Base-by-base conservation (phyloP, 306 rosid genomes). In the Rosa lucieae region DNA sequence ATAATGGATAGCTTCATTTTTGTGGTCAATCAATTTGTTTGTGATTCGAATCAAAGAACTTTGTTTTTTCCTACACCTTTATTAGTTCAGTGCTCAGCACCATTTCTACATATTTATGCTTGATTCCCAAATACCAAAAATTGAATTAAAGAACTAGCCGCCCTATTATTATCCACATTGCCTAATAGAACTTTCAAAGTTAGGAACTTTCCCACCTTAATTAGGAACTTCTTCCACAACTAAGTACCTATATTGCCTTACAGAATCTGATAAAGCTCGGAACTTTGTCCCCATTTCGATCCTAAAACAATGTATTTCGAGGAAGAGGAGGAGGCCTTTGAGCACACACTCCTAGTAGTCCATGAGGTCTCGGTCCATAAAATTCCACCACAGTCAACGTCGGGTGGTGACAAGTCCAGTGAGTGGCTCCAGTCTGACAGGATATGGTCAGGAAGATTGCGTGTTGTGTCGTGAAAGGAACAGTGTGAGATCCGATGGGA, bases 401-500 rank as follows among this genome's bases (percentile, higher is more conserved):
- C 97, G 78, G 97, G 96, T 47, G 97, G 99, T 51, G 91, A 89
- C 88, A 95, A 93, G 86, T 93, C 98, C 82, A 96, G 97, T 37
- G 97, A 96, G 84, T 96, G 99, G 98, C 94, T 93, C 2, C 98
- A 91, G 76, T 90, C 97, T 71, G 98, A 91, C 48, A 93, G 90
- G 91, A 91, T 95, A 82, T 95, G 96, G 98, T 82, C 98, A 55
- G 99, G 99, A 32, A 91, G 99, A 48, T 90, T 93, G 51, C 87
- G 98, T 13, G 98, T 95, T 23, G 98, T 91, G 0, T 95, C 93
- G 1, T 88, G 98, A 71, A 89, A 86, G 68, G 90, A 89, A 76
- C 93, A 93, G 23, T 93, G 99, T 78, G 99, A 95, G 96, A 95
- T 96, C 92, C 96, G 98, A 20, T 83, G 91, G 66, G 99, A 91